Percentiles rank a stretch among this genome's conserved stretches.
These are phyloP conservation scores for Penicillium freii DNA, from an alignment of 2,329 filamentous ascomycete genomes.

Conservation along the genomic window DNA sequence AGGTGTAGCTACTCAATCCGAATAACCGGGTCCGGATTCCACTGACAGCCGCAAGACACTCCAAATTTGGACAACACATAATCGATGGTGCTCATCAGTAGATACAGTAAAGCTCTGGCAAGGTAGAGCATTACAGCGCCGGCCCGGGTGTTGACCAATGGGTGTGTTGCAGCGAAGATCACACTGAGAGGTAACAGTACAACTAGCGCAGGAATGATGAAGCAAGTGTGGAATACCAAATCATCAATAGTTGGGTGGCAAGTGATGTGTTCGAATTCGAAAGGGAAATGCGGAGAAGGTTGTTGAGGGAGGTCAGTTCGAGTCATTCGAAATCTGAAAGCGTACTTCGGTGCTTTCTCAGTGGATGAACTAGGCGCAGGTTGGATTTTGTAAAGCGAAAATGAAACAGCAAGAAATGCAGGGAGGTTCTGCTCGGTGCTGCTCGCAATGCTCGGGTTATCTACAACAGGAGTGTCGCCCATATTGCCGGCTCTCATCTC, in stretches of 20 bases:
- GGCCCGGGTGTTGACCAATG: conserved; percentile 5
- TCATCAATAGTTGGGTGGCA: conserved; percentile 7
- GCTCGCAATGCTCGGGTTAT: not conserved
- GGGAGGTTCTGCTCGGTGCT: not conserved
- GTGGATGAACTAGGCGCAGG: not conserved
- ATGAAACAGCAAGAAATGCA: not conserved
- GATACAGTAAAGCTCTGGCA: conserved; percentile 2
- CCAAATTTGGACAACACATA: conserved; percentile 3
- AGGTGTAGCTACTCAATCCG: not conserved
- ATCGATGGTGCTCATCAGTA: not conserved
- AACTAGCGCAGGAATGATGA: conserved; percentile 16
- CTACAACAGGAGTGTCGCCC: not conserved
- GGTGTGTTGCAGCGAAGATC: conserved; percentile 2
- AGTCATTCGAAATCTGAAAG: not conserved
- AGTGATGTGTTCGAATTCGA: not conserved
- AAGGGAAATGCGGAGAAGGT: conserved; percentile 1
- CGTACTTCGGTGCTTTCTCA: not conserved
- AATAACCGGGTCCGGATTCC: not conserved
- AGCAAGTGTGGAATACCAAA: conserved; percentile 13
- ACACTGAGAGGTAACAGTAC: conserved; percentile 7
- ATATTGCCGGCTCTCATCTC: not conserved
- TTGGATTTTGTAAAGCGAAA: not conserved
- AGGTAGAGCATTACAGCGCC: conserved; percentile 9
- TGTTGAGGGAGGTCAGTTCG: not conserved
- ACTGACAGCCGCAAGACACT: conserved; percentile 1